Evolutionary conservation across 345 rosid genomes (phyloP).

Genomic region (Boechera divaricarpa): DNA sequence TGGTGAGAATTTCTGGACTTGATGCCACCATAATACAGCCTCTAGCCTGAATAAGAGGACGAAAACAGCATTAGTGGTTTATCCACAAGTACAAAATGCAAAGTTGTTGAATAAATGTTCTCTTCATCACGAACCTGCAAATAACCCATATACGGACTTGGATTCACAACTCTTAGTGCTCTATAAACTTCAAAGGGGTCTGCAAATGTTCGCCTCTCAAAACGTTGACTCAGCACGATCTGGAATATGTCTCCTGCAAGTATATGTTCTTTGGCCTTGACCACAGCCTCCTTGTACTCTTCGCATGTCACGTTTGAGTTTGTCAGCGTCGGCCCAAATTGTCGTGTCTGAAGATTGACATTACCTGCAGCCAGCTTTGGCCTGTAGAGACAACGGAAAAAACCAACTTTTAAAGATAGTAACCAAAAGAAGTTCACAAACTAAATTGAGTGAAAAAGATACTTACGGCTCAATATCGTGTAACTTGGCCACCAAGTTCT

Average conservation of each 20-base stretch:
- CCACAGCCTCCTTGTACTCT: slow-evolving; percentile 69
- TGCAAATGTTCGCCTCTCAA: slow-evolving; percentile 86
- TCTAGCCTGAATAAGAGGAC: slow-evolving; percentile 59
- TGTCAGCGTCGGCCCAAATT: slow-evolving; percentile 63
- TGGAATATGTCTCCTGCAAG: slow-evolving; percentile 90
- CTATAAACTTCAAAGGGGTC: slow-evolving; percentile 92
- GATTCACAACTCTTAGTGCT: slow-evolving; percentile 87
- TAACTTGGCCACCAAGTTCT: slow-evolving; percentile 55
- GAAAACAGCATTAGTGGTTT: not conserved
- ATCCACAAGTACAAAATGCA: not conserved
- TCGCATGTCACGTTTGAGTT: slow-evolving; percentile 74
- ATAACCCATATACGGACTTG: slow-evolving; percentile 93
- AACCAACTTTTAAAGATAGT: not conserved
- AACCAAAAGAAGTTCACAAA: slow-evolving; percentile 8
- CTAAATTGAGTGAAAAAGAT: slow-evolving; percentile 8
- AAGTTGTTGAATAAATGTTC: not conserved
- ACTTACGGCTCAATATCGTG: slow-evolving; percentile 60
- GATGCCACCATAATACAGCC: slow-evolving; percentile 91
- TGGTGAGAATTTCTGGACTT: slow-evolving; percentile 93
- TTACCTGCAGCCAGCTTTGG: slow-evolving; percentile 76
- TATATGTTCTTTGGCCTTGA: slow-evolving; percentile 83
- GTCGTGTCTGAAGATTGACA: slow-evolving; percentile 59
- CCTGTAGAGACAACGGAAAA: slow-evolving; percentile 48
- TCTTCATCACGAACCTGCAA: slow-evolving; percentile 62
- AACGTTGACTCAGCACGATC: slow-evolving; percentile 85